Evolutionary conservation across 352 stramenopile species (phyloP), one percentile per base, ranked within the genome.

Genomic region (Pythium apleroticum): DNA sequence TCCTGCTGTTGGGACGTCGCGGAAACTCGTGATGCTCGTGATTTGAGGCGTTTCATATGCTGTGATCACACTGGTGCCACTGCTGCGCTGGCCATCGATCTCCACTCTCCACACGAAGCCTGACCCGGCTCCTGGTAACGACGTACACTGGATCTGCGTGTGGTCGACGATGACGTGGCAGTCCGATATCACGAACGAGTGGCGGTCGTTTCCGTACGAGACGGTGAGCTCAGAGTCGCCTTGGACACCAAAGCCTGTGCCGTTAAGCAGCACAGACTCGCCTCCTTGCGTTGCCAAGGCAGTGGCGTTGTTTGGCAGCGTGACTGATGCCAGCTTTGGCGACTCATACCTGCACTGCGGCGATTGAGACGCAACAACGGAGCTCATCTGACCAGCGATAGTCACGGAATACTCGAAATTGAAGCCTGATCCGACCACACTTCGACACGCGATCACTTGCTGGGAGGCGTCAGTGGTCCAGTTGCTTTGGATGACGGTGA

Each of bases 151-250:
- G 33, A 89, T 31, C 48, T 84, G 71, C 11, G 70, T 54, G 57
- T 89, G 74, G 31, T 86, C 68, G 35, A 74, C 22, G 1, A 61
- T 33, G 25, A 89, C 66, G 28, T 81, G 71, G 53, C 80, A 89
- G 43, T 84, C 76, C 1, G 53, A 39, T 1, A 82, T 30, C 48
- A 73, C 57, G n/a, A 83, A 76, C 11, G 60, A 61, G 33, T 87
- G 77, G 7, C 61, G 59, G 11, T 57, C 24, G n/a, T 86, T 89
- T 28, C n/a, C 46, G 57, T 83, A 86, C 66, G 31, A 63, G 17
- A 78, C 75, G 12, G 31, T 50, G 5, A 86, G 37, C 2, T 63
- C 56, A 11, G 75, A 56, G 46, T 71, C 72, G 0, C 74, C 75
- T 45, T 75, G 68, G 12, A 64, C 65, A 25, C 80, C 80, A 59